Base-by-base conservation (phyloP, 768 basidiomycete genomes). In the Lentinula raphanica region DNA sequence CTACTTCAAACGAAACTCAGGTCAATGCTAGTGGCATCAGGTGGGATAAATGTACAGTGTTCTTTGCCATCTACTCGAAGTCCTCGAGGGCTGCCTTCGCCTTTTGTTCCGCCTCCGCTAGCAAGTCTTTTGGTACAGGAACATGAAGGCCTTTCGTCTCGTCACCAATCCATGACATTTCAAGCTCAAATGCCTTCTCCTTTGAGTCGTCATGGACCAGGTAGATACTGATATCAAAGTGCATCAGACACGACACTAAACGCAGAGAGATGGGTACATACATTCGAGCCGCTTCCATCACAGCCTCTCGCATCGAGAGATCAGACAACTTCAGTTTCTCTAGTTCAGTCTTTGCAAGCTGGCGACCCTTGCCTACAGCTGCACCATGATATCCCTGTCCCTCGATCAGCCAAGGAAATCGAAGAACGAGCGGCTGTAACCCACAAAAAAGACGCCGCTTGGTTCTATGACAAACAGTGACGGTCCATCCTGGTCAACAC, bases 311-410 rank as follows among this genome's bases (percentile, higher is more conserved):
- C 56, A 81, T 82, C 2, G 90, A 83, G 53, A 98, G 72, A 62
- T 91, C 90, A 5, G 87, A 74, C 35, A 96, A 77, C 62, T 94
- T 88, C 61, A 98, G 85, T 72, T 99, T 99, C 75, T 99, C 97
- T 49, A 99, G 74, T 71, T 98, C 97, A 7, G 96, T 98, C 81
- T 98, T 98, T 19, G 97, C 97, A 60, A 98, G 78, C 67, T 97
- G 94, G 57, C 91, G 87, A n/a, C 97, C 97, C 72, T 98, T 99
- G 55, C 97, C 97, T 28, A 95, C 87, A n/a, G 97, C 97, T 13
- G 91, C 91, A 27, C 94, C 96, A 58, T 94, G 82, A 73, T 98
- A 98, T 29, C 97, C 97, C 93, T 95, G 64, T 17, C 50, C 15
- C 29, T 28, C 9, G 15, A 23, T 59, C 29, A 56, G 45, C 39